phyloP scores from a whole-genome alignment of 345 rosid species.

The Citrus australasica region DNA sequence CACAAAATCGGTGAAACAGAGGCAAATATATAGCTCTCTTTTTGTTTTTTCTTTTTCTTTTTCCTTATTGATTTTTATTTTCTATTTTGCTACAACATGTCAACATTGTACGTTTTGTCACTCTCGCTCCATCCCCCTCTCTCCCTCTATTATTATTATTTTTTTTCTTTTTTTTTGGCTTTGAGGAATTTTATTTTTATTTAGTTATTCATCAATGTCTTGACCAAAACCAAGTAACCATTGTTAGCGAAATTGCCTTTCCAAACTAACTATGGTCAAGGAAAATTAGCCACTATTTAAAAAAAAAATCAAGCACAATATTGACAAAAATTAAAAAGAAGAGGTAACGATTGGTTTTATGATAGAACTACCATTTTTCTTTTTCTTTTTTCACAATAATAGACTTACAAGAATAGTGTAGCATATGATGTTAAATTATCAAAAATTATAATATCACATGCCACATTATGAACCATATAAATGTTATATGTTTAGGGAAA shows the following conservation, averaged over 20 bases:
- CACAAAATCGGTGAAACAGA: conserved; percentile 16
- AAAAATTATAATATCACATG: too few species aligned
- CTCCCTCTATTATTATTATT: neutral
- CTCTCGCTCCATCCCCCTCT: neutral
- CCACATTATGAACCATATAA: too few species aligned
- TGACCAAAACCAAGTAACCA: conserved; percentile 6
- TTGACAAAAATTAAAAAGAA: neutral
- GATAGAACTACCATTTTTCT: too few species aligned
- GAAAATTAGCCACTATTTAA: neutral
- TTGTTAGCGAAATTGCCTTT: conserved; percentile 4
- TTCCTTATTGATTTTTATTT: neutral
- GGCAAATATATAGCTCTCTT: conserved; percentile 9
- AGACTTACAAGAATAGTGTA: too few species aligned
- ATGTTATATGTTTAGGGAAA: too few species aligned
- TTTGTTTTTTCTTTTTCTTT: neutral
- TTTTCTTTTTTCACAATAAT: too few species aligned
- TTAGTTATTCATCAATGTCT: neutral
- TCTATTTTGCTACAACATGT: neutral
- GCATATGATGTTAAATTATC: too few species aligned
- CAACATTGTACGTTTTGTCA: neutral
- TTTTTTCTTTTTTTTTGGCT: neutral
- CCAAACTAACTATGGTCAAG: conserved; percentile 14
- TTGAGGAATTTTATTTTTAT: neutral
- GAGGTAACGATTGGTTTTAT: neutral
- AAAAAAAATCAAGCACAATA: neutral